Percentiles rank a stretch among this genome's conserved stretches.
Conservation (phyloP, 768 basidiomycete species). For the Lactarius psammicola region DNA sequence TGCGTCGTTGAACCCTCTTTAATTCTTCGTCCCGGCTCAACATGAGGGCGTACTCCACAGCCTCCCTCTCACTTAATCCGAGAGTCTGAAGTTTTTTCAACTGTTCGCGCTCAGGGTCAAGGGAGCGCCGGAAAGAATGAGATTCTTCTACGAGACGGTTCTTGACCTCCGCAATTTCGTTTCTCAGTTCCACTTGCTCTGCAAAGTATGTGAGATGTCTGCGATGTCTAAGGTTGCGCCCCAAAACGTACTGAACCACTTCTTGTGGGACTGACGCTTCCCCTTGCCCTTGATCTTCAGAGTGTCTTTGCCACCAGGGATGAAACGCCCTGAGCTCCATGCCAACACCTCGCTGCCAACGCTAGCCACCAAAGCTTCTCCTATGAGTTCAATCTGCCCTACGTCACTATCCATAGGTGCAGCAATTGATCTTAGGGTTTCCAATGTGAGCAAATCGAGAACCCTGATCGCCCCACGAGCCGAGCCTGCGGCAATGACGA, state of each 20-base stretch:
- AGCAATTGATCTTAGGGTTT: conserved; percentile 53
- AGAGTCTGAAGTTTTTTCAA: conserved; percentile 53
- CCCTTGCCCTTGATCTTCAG: conserved; percentile 32
- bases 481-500: conserved; percentile 66
- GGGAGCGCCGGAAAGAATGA: conserved; percentile 36
- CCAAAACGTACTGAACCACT: conserved; percentile 40
- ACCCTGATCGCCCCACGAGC: conserved; percentile 55
- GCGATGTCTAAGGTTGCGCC: background rate
- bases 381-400: conserved; percentile 54
- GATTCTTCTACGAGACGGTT: conserved; percentile 53
- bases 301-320: conserved; percentile 35
- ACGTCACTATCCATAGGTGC: conserved; percentile 46
- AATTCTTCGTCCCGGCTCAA: conserved; percentile 75
- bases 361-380: conserved; percentile 55
- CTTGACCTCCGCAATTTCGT: conserved; percentile 60
- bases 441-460: conserved; percentile 67
- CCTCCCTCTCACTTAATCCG: conserved; percentile 71
- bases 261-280: conserved; percentile 31
- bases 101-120: conserved; percentile 58
- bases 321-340: conserved; percentile 60
- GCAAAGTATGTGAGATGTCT: background rate
- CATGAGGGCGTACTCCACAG: conserved; percentile 79
- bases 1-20: conserved; percentile 26
- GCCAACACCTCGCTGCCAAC: conserved; percentile 63
- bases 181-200: conserved; percentile 66